Base-by-base conservation (phyloP, 2,329 filamentous ascomycete genomes). In the Aureobasidium sp. region DNA sequence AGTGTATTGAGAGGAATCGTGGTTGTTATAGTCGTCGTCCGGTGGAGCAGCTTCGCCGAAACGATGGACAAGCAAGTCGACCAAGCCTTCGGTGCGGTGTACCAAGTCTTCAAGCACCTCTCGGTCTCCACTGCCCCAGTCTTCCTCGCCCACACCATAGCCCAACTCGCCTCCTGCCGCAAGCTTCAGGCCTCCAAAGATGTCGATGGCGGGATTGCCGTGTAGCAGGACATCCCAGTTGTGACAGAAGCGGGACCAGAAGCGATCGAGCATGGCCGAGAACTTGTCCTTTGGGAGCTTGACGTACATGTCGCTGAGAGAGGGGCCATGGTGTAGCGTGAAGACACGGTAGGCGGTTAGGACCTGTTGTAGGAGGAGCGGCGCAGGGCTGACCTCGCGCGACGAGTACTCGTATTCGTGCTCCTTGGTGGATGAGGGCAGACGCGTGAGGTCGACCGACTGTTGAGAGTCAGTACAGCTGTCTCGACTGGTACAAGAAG, bases 101-200 rank as follows among this genome's bases (percentile, higher is more conserved):
- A 91, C 85, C 65, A 96, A 85, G n/a, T 91, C 91, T 73, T 97
- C 93, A 1, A 99, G 79, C 0, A 97, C 93, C 68, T 95, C 93
- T 68, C 93, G 82, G 77, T 97, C 93, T 36, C 91, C 91, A 71
- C 93, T 97, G 5, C 93, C 93, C 73, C 91, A 88, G 61, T 97
- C 90, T 76, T 97, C 94, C 73, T 97, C 94, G 20, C 94, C 94
- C 1, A 97, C 94, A 0, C 94, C 94, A 49, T 97, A 84, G 17
- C 94, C 94, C 29, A 97, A 83, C 75, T 97, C 93, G 20, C 94
- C 93, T 37, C 90, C 91, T 7, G 88, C 90, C 14, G 92, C 90
- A 36, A 99, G 81, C 73, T 96, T 96, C 70, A 96, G 85, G 6
- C 90, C 91, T 12, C 87, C 85, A 69, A 91, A 91, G 5, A 96